Evolutionary conservation across 306 rosid species (phyloP).

Genomic region (Dicorynia guianensis): DNA sequence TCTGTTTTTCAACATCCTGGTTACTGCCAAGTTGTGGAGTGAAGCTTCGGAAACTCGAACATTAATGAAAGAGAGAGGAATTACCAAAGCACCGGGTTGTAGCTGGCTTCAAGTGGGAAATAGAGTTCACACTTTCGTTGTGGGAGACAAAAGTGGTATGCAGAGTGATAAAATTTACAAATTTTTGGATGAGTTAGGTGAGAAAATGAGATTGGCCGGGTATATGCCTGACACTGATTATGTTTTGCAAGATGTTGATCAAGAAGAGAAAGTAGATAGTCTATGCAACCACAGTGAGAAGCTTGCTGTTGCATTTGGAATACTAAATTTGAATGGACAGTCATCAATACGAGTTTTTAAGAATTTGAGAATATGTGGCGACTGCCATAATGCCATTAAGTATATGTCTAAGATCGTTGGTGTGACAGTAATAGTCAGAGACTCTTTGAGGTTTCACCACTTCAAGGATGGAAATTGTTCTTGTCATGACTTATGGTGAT

Average conservation of each 20-base stretch:
- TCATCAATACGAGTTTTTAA: slow-evolving; percentile 56
- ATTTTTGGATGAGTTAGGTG: slow-evolving; percentile 50
- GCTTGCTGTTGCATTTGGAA: slow-evolving; percentile 62
- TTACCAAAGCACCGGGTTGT: slow-evolving; percentile 63
- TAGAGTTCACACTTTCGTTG: slow-evolving; percentile 56
- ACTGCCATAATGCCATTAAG: slow-evolving; percentile 66
- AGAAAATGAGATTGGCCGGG: slow-evolving; percentile 60
- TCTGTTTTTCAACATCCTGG: slow-evolving; percentile 52
- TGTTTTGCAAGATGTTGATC: slow-evolving; percentile 66
- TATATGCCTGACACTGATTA: slow-evolving; percentile 60
- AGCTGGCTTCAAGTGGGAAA: slow-evolving; percentile 68
- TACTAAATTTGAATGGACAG: slow-evolving; percentile 56
- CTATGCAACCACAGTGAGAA: slow-evolving; percentile 63
- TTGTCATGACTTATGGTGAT: slow-evolving; percentile 61
- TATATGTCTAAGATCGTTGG: slow-evolving; percentile 57
- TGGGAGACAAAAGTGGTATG: slow-evolving; percentile 56
- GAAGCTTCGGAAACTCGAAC: slow-evolving; percentile 62
- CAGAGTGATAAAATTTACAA: slow-evolving; percentile 43
- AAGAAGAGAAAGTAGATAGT: slow-evolving; percentile 57
- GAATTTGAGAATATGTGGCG: slow-evolving; percentile 67
- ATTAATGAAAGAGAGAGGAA: slow-evolving; percentile 62
- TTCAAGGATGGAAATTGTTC: slow-evolving; percentile 57
- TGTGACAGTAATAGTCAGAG: slow-evolving; percentile 59
- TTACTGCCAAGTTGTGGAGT: slow-evolving; percentile 60
- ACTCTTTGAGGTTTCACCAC: slow-evolving; percentile 68